Conservation (phyloP, 1,139 yeast species). For the Geotrichum klebahnii region DNA sequence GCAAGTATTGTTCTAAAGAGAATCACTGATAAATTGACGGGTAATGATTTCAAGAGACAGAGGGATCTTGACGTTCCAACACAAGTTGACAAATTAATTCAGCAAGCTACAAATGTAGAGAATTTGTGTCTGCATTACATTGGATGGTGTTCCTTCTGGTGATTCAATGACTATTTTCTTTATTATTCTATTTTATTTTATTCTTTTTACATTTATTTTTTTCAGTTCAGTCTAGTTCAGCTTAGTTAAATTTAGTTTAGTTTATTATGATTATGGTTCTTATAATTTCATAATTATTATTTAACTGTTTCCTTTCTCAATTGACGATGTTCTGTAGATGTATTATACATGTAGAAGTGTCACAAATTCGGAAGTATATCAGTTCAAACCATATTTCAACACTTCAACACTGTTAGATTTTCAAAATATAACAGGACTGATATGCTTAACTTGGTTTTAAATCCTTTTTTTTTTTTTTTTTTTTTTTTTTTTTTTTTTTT, state of each 20-base stretch:
- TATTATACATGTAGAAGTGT: too few relatives aligned
- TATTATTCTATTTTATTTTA: neutral
- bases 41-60: constrained; percentile 79
- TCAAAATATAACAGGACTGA: too few relatives aligned
- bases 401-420: too few relatives aligned
- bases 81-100: constrained; percentile 90
- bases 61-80: constrained; percentile 73
- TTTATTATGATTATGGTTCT: too few relatives aligned
- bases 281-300: too few relatives aligned
- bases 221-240: neutral
- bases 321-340: too few relatives aligned
- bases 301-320: too few relatives aligned
- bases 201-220: neutral
- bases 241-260: neutral
- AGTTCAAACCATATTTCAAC: too few relatives aligned
- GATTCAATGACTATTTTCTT: constrained; percentile 14
- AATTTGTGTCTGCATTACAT: constrained; percentile 93
- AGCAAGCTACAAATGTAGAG: constrained; percentile 95
- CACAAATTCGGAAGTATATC: too few relatives aligned
- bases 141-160: constrained; percentile 99
- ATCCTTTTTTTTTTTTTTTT: constrained; percentile 1
- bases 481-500: neutral
- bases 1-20: constrained; percentile 87
- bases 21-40: constrained; percentile 87
- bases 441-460: too few relatives aligned